Percentiles rank a stretch among this genome's conserved stretches.
These are phyloP conservation scores for Candida argentea DNA, from an alignment of 805 yeast species.

Conservation along the genomic window DNA sequence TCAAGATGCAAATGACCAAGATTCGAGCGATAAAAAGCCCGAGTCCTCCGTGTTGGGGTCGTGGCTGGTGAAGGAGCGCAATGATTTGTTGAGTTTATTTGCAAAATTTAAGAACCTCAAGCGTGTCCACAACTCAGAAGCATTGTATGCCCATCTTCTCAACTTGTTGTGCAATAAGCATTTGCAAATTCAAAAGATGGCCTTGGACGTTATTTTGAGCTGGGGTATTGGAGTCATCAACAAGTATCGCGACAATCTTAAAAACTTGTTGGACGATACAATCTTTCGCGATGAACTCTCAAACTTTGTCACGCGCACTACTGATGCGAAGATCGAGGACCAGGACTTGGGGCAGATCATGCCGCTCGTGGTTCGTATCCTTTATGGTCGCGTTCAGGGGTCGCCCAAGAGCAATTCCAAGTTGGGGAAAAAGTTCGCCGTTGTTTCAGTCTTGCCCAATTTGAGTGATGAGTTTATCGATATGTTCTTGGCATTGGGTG, in stretches of 20 bases:
- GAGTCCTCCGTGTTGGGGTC: conserved; percentile 5
- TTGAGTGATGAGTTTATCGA: conserved; percentile 41
- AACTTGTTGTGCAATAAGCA: conserved; percentile 51
- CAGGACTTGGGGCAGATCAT: conserved; percentile 51
- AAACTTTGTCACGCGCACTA: conserved; percentile 40
- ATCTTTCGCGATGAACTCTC: conserved; percentile 79
- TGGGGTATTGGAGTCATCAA: conserved; percentile 48
- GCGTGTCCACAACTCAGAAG: conserved; percentile 40
- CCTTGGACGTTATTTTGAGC: conserved; percentile 59
- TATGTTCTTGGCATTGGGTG: conserved; percentile 54
- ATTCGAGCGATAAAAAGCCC: conserved; percentile 4
- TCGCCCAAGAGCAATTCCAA: conserved; percentile 61
- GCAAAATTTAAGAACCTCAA: conserved; percentile 55
- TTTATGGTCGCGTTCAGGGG: conserved; percentile 79
- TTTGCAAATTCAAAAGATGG: conserved; percentile 56
- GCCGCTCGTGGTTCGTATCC: conserved; percentile 65
- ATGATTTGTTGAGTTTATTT: conserved; percentile 50
- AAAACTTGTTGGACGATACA: conserved; percentile 70
- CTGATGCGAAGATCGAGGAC: conserved; percentile 47
- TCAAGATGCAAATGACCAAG: conserved; percentile 17
- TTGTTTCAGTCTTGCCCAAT: conserved; percentile 52
- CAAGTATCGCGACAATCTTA: conserved; percentile 65
- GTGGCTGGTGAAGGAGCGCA: conserved; percentile 46
- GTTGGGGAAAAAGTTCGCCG: conserved; percentile 62
- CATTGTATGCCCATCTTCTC: conserved; percentile 44